Conservation (phyloP, 768 basidiomycete genomes). For the Hemileccinum rubropunctum region DNA sequence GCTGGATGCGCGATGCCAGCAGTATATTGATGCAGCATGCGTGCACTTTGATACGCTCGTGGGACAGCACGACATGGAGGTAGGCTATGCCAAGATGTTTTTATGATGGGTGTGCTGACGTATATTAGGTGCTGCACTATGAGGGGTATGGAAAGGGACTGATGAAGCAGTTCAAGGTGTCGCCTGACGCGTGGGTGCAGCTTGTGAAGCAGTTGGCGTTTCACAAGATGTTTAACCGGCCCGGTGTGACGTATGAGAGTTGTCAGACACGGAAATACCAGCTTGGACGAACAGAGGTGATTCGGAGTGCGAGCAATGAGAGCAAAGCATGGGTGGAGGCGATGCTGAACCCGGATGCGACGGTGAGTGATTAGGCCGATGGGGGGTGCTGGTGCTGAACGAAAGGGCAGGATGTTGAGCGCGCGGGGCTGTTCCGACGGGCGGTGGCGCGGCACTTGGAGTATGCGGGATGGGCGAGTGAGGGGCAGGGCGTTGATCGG, state of each 20-base stretch:
- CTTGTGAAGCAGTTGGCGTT: constrained; percentile 96
- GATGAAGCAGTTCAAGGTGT: constrained; percentile 79
- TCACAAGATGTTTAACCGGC: constrained; percentile 74
- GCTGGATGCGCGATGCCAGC: constrained; percentile 51
- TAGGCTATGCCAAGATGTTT: constrained; percentile 31
- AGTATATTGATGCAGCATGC: constrained; percentile 57
- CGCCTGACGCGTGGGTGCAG: constrained; percentile 95
- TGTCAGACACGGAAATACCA: constrained; percentile 93
- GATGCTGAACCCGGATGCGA: constrained; percentile 64
- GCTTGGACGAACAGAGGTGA: constrained; percentile 92
- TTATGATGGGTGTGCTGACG: constrained; percentile 8
- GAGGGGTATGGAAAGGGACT: constrained; percentile 84
- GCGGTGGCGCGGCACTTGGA: constrained; percentile 83
- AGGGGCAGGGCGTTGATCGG: constrained; percentile 92
- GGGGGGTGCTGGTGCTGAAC: neutral
- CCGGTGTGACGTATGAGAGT: constrained; percentile 88
- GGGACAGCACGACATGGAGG: constrained; percentile 74
- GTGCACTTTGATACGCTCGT: constrained; percentile 74
- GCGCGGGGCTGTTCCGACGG: constrained; percentile 65
- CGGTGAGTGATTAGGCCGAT: constrained; percentile 36
- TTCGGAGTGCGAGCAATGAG: constrained; percentile 80
- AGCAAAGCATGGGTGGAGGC: constrained; percentile 83
- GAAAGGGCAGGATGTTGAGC: constrained; percentile 45
- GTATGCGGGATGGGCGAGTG: constrained; percentile 89
- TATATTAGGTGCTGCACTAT: constrained; percentile 70